phyloP scores from a whole-genome alignment of 192 early-diverging fungal genomes.

The Linnemannia hyalina region DNA sequence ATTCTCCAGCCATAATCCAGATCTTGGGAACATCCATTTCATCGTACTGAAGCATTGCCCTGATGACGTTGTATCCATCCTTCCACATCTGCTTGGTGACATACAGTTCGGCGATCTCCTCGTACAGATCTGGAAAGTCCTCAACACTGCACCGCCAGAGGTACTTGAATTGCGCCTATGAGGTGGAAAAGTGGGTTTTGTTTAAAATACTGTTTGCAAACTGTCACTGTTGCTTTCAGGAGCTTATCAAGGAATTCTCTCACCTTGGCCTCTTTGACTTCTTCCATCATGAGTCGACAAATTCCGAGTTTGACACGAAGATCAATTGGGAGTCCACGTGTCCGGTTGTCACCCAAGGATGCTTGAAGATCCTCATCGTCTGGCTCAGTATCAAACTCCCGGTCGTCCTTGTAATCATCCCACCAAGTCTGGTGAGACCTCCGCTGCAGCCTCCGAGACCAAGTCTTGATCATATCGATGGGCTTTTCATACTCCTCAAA shows the following conservation, averaged over 20 bases:
- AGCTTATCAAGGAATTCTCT: not conserved
- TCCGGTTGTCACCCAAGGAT: slow-evolving; percentile 39
- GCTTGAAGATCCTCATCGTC: slow-evolving; percentile 43
- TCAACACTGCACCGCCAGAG: slow-evolving; percentile 66
- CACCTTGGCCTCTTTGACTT: slow-evolving; percentile 77
- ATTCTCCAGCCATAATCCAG: slow-evolving; percentile 57
- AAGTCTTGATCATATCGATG: slow-evolving; percentile 77
- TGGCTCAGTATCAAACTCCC: slow-evolving; percentile 69
- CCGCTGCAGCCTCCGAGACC: slow-evolving; percentile 76
- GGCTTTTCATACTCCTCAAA: slow-evolving; percentile 81
- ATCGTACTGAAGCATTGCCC: slow-evolving; percentile 60
- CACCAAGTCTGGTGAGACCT: slow-evolving; percentile 75
- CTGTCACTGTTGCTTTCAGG: not conserved
- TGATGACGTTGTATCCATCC: slow-evolving; percentile 73
- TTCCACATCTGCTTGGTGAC: slow-evolving; percentile 72
- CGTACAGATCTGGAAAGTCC: slow-evolving; percentile 76
- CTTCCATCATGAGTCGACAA: slow-evolving; percentile 78
- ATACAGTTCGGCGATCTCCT: slow-evolving; percentile 83
- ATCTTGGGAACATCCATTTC: slow-evolving; percentile 55
- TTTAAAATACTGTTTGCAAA: not conserved
- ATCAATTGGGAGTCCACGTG: slow-evolving; percentile 79
- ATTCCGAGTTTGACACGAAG: slow-evolving; percentile 89
- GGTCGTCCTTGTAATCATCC: slow-evolving; percentile 70
- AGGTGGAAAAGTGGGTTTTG: not conserved
- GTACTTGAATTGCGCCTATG: slow-evolving; percentile 75